Conservation (phyloP, 805 yeast species). For the Wickerhamiella hasegawae region DNA sequence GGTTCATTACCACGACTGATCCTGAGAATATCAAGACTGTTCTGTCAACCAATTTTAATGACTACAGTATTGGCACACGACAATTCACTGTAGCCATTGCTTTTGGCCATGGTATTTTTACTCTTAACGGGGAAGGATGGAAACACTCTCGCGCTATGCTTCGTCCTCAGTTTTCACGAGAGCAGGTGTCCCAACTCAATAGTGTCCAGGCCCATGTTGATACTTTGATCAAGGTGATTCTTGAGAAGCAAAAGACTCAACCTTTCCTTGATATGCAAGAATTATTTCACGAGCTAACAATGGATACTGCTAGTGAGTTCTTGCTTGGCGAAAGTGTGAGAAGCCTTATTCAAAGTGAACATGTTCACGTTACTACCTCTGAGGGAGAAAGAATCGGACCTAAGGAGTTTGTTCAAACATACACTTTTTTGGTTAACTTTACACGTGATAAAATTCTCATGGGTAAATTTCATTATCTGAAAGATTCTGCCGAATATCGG, state of each 20-base stretch:
- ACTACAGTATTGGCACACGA: slow-evolving; percentile 19
- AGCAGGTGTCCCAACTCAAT: slow-evolving; percentile 19
- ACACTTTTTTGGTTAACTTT: too few relatives aligned
- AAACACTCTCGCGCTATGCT: slow-evolving; percentile 21
- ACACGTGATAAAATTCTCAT: too few relatives aligned
- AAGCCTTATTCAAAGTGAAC: slow-evolving; percentile 9
- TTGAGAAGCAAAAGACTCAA: slow-evolving; percentile 9
- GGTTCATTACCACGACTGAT: slow-evolving; percentile 13
- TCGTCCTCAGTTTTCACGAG: slow-evolving; percentile 22
- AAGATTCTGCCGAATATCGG: slow-evolving; percentile 21
- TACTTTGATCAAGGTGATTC: slow-evolving; percentile 6
- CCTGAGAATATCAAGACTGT: slow-evolving; percentile 22
- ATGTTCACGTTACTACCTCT: slow-evolving; percentile 8
- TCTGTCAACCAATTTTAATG: slow-evolving; percentile 21
- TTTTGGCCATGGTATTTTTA: slow-evolving; percentile 23
- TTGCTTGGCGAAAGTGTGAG: slow-evolving; percentile 17
- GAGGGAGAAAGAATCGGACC: too few relatives aligned
- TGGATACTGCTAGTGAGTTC: slow-evolving; percentile 19
- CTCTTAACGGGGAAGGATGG: slow-evolving; percentile 22
- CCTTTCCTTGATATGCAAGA: slow-evolving; percentile 16
- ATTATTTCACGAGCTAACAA: slow-evolving; percentile 14
- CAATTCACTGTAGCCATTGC: slow-evolving; percentile 14
- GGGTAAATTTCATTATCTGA: slow-evolving; percentile 13
- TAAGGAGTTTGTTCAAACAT: slow-evolving; percentile 10
- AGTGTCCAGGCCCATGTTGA: slow-evolving; percentile 10